Base-by-base conservation (phyloP, 768 basidiomycete species). In the Lentinula raphanica region DNA sequence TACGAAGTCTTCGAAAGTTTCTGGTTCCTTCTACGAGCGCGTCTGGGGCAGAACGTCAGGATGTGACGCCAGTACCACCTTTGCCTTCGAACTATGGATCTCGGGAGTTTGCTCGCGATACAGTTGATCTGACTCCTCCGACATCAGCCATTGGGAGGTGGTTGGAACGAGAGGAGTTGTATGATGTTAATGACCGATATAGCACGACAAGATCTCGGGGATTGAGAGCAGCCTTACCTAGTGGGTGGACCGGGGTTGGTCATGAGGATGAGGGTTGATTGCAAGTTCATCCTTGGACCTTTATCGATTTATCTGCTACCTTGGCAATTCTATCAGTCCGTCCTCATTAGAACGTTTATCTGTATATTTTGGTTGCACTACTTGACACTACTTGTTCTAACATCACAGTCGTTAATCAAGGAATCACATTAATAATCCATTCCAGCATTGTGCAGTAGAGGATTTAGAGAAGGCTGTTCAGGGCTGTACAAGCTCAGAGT, bases 91-190 rank as follows among this genome's bases (percentile, higher is more conserved):
- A 21, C 29, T 21, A 35, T 35, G 13, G 13, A 13, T 3, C 11
- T 50, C 11, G 38, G 25, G 36, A 15, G 15, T 17, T 21, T 35
- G 19, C 49, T n/a, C 27, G 31, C 19, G 3, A 39, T 23, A 31
- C 49, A 5, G 27, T 48, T 27, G 46, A 29, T 12, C 9, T 48
- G n/a, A 53, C 23, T 39, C 23, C 51, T 38, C 35, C 51, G 2
- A 25, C 23, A 12, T 53, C 36, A 11, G 32, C 35, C 23, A 39
- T 23, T 3, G 51, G 51, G 39, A 53, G 36, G 13, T 81, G 80
- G 40, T 45, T 42, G 23, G 54, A 56, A 6, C 69, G 29, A 15
- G 39, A 32, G 3, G 40, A 21, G 9, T 56, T 23, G 27, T 44
- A 46, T 56, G 54, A 56, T 56, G 38, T 40, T 3, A 53, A 53